phyloP scores from a whole-genome alignment of 139 green algal species.

The Picochlorum costavermella region DNA sequence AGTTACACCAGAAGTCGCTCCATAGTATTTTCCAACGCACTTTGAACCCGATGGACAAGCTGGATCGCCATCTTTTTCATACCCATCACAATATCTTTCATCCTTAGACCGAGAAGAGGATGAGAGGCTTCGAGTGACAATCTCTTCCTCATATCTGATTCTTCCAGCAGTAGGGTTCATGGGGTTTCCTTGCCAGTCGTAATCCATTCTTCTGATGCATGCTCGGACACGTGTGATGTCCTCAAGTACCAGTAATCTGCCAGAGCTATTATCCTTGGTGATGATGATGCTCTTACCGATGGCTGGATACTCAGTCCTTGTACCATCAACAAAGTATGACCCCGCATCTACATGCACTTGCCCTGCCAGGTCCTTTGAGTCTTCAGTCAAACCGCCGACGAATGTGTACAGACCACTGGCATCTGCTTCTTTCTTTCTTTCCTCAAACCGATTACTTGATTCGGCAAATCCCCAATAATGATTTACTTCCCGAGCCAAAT shows the following conservation, averaged over 20 bases:
- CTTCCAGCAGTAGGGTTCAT: not conserved
- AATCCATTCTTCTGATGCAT: not conserved
- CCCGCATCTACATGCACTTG: not conserved
- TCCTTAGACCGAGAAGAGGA: not conserved
- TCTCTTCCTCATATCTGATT: not conserved
- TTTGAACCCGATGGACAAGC: not conserved
- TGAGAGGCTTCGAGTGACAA: not conserved
- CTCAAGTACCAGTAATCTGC: not conserved
- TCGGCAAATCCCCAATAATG: no score
- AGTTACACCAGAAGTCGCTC: not conserved
- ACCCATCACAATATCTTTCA: not conserved
- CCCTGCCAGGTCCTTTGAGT: not conserved
- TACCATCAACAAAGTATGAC: not conserved
- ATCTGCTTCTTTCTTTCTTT: not conserved
- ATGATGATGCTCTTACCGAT: not conserved
- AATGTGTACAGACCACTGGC: not conserved
- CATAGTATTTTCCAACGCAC: not conserved
- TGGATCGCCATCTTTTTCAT: not conserved
- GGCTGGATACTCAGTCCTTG: not conserved
- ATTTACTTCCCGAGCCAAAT: no score
- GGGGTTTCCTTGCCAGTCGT: not conserved
- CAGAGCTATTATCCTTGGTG: not conserved
- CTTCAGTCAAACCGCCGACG: not conserved
- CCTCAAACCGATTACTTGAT: no score
- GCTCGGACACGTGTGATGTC: not conserved